These are phyloP conservation scores for Ogataea trehaloabstinens DNA, from an alignment of 805 yeast species.

Conservation along the genomic window DNA sequence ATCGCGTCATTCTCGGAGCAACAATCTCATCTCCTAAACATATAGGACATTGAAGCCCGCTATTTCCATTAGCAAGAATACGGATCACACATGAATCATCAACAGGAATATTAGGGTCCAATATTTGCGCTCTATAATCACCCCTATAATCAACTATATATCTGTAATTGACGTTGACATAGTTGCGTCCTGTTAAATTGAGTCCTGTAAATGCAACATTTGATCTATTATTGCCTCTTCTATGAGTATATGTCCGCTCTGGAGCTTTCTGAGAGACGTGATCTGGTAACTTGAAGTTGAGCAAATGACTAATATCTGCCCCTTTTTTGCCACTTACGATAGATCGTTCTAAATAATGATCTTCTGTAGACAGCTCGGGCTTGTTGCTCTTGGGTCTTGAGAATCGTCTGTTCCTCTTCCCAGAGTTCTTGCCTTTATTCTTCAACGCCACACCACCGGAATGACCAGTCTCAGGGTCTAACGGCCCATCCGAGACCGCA, in stretches of 20 bases:
- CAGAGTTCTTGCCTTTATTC: neutral
- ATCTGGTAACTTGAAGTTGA: slow-evolving; percentile 55
- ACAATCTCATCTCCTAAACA: slow-evolving; percentile 80
- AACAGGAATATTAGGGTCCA: slow-evolving; percentile 76
- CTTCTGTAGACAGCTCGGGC: slow-evolving; percentile 15
- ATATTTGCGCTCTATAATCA: slow-evolving; percentile 53
- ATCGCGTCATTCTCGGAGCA: slow-evolving; percentile 92
- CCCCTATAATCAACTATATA: slow-evolving; percentile 71
- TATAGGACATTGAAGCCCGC: slow-evolving; percentile 73
- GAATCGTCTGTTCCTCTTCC: neutral
- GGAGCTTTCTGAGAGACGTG: slow-evolving; percentile 12
- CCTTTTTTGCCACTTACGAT: slow-evolving; percentile 28
- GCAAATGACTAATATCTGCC: slow-evolving; percentile 55
- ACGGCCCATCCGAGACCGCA: neutral
- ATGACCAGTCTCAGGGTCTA: neutral
- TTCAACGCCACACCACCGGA: neutral
- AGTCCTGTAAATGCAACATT: too few species aligned
- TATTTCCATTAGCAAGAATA: slow-evolving; percentile 69
- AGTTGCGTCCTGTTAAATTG: slow-evolving; percentile 62
- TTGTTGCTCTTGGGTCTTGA: slow-evolving; percentile 23
- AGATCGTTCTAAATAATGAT: slow-evolving; percentile 19
- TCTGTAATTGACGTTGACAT: slow-evolving; percentile 80
- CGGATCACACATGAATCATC: slow-evolving; percentile 60
- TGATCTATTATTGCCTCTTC: slow-evolving; percentile 28
- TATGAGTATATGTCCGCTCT: slow-evolving; percentile 12